phyloP scores from a whole-genome alignment of 1,139 yeast genomes.

The Sugiyamaella novakii region DNA sequence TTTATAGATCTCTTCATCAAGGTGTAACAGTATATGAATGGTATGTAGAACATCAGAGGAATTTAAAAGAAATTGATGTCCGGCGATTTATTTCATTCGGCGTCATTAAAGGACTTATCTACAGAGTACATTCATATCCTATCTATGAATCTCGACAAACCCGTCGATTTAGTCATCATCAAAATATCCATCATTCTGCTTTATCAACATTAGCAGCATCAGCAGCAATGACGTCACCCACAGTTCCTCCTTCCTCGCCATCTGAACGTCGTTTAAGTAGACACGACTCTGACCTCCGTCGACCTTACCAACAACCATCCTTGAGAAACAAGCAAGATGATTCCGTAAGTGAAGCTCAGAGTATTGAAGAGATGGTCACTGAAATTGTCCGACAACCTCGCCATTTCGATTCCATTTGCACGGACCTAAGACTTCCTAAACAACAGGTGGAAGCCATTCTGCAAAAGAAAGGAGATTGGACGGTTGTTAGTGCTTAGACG shows the following conservation, averaged over 20 bases:
- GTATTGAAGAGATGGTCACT: slow-evolving; percentile 46
- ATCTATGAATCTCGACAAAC: slow-evolving; percentile 45
- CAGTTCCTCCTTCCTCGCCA: slow-evolving; percentile 27
- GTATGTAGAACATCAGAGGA: slow-evolving; percentile 66
- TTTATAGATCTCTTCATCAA: slow-evolving; percentile 77
- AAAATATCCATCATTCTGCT: slow-evolving; percentile 4
- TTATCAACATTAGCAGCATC: slow-evolving; percentile 23
- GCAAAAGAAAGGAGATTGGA: slow-evolving; percentile 37
- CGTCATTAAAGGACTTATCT: slow-evolving; percentile 73
- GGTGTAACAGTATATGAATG: slow-evolving; percentile 80
- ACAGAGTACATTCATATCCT: slow-evolving; percentile 79
- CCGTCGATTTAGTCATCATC: slow-evolving; percentile 17
- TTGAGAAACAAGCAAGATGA: slow-evolving; percentile 7
- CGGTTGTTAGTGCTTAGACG: slow-evolving; percentile 32
- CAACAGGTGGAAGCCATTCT: slow-evolving; percentile 49
- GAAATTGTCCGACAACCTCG: slow-evolving; percentile 55
- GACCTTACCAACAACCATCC: slow-evolving; percentile 20
- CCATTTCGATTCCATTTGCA: slow-evolving; percentile 72
- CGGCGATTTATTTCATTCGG: slow-evolving; percentile 89
- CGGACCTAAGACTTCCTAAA: slow-evolving; percentile 61
- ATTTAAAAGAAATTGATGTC: slow-evolving; percentile 68
- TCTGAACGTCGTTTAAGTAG: slow-evolving; percentile 30
- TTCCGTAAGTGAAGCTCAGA: slow-evolving; percentile 30
- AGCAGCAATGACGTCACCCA: slow-evolving; percentile 31
- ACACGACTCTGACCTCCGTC: slow-evolving; percentile 14